These are phyloP conservation scores for Nothophoma quercina DNA, from an alignment of 2,329 filamentous ascomycete species.

Conservation along the genomic window DNA sequence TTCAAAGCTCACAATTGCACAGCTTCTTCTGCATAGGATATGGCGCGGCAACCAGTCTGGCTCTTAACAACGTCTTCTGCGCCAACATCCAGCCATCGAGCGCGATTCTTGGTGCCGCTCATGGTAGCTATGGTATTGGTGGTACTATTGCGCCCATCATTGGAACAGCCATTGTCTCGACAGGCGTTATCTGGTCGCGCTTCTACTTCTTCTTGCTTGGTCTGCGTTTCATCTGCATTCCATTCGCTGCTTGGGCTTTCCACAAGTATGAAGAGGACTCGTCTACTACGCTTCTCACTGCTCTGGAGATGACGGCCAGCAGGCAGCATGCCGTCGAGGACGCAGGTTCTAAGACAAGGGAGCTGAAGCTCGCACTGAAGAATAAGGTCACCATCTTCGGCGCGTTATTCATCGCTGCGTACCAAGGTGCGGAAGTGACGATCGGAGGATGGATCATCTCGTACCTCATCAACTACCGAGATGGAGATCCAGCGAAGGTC, in stretches of 20 bases:
- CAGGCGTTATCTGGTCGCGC: constrained; percentile 68
- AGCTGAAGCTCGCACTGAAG: constrained; percentile 59
- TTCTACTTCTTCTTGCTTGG: constrained; percentile 75
- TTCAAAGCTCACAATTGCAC: constrained; percentile 14
- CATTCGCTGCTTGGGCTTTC: constrained; percentile 72
- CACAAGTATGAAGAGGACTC: constrained; percentile 72
- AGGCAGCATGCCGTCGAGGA: constrained; percentile 44
- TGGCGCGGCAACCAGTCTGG: constrained; percentile 60
- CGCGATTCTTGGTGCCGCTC: constrained; percentile 65
- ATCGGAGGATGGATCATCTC: constrained; percentile 89
- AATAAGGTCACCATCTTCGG: constrained; percentile 73
- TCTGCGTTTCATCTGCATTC: constrained; percentile 64
- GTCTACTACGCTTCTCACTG: constrained; percentile 52
- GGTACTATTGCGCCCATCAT: constrained; percentile 71
- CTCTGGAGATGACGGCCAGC: constrained; percentile 54
- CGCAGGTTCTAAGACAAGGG: constrained; percentile 57
- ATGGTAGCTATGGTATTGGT: constrained; percentile 67
- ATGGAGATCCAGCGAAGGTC: constrained; percentile 73
- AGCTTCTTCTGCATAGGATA: constrained; percentile 73
- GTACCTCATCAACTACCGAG: constrained; percentile 76
- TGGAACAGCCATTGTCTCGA: constrained; percentile 74
- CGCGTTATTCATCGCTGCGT: constrained; percentile 83
- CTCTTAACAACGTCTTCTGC: constrained; percentile 65
- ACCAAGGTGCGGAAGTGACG: constrained; percentile 84
- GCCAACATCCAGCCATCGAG: constrained; percentile 62